Conservation (phyloP, 208 protist genomes). For the Leishmania gerbilli region DNA sequence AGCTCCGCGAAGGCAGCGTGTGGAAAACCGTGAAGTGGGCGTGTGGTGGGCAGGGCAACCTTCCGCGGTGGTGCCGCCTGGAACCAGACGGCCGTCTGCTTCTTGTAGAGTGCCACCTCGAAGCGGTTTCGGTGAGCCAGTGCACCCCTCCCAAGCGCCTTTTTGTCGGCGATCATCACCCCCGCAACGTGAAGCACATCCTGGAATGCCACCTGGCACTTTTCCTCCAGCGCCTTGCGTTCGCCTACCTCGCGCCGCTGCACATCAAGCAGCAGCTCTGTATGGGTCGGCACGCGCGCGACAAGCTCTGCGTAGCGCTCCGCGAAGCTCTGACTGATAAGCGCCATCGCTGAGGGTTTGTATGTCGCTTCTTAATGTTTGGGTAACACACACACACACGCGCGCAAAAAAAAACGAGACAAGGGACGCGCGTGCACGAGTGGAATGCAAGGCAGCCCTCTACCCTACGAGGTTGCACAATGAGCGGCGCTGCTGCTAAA, state of each 20-base stretch:
- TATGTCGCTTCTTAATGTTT: neutral
- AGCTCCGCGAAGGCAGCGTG: slow-evolving; percentile 46
- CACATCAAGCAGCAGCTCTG: slow-evolving; percentile 55
- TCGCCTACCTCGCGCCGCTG: slow-evolving; percentile 58
- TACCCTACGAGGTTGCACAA: neutral
- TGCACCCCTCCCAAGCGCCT: slow-evolving; percentile 31
- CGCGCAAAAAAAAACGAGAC: neutral
- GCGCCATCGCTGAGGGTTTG: slow-evolving; percentile 31
- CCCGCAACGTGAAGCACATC: slow-evolving; percentile 68
- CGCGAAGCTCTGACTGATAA: slow-evolving; percentile 53
- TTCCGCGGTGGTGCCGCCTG: slow-evolving; percentile 32
- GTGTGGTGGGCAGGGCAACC: slow-evolving; percentile 33
- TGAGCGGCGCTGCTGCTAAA: neutral
- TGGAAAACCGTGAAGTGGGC: slow-evolving; percentile 46
- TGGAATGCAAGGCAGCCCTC: neutral
- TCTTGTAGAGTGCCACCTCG: slow-evolving; percentile 36
- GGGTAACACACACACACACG: neutral
- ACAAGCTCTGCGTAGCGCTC: slow-evolving; percentile 71
- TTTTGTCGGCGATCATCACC: slow-evolving; percentile 67
- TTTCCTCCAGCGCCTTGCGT: slow-evolving; percentile 53
- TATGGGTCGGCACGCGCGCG: slow-evolving; percentile 31
- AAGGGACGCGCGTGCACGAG: neutral
- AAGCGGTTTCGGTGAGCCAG: slow-evolving; percentile 29
- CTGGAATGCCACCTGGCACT: slow-evolving; percentile 32
- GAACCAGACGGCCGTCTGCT: slow-evolving; percentile 62